Base-by-base conservation (phyloP, 2,329 filamentous ascomycete genomes). In the Aspergillus pseudotamarii region DNA sequence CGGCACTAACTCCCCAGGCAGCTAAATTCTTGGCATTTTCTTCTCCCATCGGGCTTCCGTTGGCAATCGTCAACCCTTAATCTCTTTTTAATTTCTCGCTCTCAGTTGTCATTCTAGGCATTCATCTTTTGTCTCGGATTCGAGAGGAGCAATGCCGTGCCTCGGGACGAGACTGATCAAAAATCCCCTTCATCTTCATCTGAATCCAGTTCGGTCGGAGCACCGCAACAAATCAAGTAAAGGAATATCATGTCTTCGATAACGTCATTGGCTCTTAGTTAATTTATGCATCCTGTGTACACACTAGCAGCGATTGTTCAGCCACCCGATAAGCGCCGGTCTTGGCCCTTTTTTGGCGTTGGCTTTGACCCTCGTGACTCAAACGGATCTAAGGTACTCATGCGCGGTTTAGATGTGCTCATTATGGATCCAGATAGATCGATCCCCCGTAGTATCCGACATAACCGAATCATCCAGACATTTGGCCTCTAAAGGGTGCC, bases 301-400 rank as follows among this genome's bases (percentile, higher is more conserved):
- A 32, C 28, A n/a, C 28, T 51, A 51, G 16, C 26, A 32, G n/a
- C 48, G 26, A 51, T 51, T 51, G 16, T 53, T 59, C 56, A 54
- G 60, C 60, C 56, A 58, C 60, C 48, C 28, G 56, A 62, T 48
- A 59, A 50, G 55, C 48, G n/a, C 36, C 32, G 34, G 28, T 16
- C 34, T 41, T 54, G 14, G 6, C 19, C 38, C 16, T n/a, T 48
- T 30, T 51, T 59, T 30, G 12, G 34, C 12, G 19, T 43, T n/a
- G 32, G 23, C 32, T 32, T 51, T 8, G 28, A 21, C 41, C 30
- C 32, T 34, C 28, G 46, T 45, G 48, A 51, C 56, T 32, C 36
- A 16, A 9, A 16, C 16, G 21, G 36, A 34, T 8, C 48, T 21
- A 48, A 5, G 43, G 30, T 26, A 9, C 53, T 34, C 36, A 56